Base-by-base conservation (phyloP, 2,329 filamentous ascomycete genomes). In the Paradendryphiella salina region DNA sequence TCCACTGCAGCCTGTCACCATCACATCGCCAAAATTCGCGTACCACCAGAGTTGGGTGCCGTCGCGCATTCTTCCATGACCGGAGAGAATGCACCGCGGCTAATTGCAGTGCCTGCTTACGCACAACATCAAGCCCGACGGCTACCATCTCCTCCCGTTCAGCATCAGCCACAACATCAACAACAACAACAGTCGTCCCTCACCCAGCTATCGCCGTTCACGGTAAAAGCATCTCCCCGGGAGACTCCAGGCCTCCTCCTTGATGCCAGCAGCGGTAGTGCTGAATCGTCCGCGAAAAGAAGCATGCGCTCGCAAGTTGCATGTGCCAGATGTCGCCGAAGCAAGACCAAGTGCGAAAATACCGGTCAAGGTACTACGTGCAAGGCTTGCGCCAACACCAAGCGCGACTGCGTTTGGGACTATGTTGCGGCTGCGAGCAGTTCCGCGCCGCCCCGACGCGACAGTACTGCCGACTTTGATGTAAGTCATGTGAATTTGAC, bases 291-390 rank as follows among this genome's bases (percentile, higher is more conserved):
- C 15, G 53, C 44, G 47, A 54, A 56, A 50, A 56, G 57, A 63
- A 72, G 76, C 50, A 87, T 90, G 82, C 82, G 89, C 61, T 90
- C 88, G 38, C 89, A 86, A 66, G 90, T 93, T 67, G 89, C 89
- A 39, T 94, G 89, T 73, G 79, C 83, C 54, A 81, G 84, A 57
- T 93, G 89, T 69, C 82, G 89, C 50, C 84, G 84, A 64, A 90
- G 88, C 69, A 95, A 94, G 75, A 89, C 93, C 69, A 93, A 93
- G 74, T 95, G 90, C 76, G 85, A 90, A 72, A 94, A 94, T 74
- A 82, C 83, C 60, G 88, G 88, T 53, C 82, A 86, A 50, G 82
- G 82, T 55, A 85, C 84, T 13, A 84, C 83, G 13, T 95, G 90
- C 76, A 84, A 88, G 56, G 85, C 85, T 10, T 95, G 90, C 70